Percentiles rank a stretch among this genome's conserved stretches.
phyloP scores from a whole-genome alignment of 495 filamentous ascomycete species.

The Aspergillus wentii region DNA sequence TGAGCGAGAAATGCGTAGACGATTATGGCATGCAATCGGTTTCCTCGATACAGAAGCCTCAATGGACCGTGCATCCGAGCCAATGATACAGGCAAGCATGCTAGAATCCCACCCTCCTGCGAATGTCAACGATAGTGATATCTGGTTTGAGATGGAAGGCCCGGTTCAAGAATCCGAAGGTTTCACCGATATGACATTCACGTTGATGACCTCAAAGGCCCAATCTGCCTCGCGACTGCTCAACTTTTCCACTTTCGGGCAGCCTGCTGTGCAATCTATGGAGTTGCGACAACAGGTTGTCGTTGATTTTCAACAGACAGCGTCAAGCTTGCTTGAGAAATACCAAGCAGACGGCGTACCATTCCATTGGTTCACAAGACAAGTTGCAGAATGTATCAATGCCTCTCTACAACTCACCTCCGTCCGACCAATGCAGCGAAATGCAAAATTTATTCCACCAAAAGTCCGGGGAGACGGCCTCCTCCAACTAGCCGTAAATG shows the following conservation, averaged over 20 bases:
- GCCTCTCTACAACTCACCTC: constrained; percentile 28
- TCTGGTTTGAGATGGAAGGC: constrained; percentile 21
- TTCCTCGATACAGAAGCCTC: constrained; percentile 31
- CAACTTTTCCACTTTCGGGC: constrained; percentile 4
- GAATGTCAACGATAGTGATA: constrained; percentile 30
- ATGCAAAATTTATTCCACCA: constrained; percentile 20
- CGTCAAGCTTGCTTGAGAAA: constrained; percentile 16
- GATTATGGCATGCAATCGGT: constrained; percentile 32
- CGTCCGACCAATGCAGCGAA: constrained; percentile 25
- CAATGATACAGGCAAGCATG: constrained; percentile 34
- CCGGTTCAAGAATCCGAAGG: constrained; percentile 13
- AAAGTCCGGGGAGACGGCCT: constrained; percentile 18
- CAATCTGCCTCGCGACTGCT: constrained; percentile 21
- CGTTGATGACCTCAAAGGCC: constrained; percentile 19
- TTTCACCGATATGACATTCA: constrained; percentile 32
- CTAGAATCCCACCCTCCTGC: constrained; percentile 20
- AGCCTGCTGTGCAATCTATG: constrained; percentile 17
- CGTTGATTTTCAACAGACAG: constrained; percentile 20
- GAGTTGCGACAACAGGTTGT: constrained; percentile 23
- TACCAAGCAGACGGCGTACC: constrained; percentile 16
- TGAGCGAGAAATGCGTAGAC: constrained; percentile 30
- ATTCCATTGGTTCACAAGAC: constrained; percentile 24
- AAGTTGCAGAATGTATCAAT: constrained; percentile 16
- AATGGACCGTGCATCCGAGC: constrained; percentile 31
- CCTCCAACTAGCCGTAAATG: constrained; percentile 25